A percentile compares a stretch with the other conserved stretches of the same genome.
Conservation (phyloP, 371 early-diverging fungal genomes). For the Dentiscutata heterogama region DNA sequence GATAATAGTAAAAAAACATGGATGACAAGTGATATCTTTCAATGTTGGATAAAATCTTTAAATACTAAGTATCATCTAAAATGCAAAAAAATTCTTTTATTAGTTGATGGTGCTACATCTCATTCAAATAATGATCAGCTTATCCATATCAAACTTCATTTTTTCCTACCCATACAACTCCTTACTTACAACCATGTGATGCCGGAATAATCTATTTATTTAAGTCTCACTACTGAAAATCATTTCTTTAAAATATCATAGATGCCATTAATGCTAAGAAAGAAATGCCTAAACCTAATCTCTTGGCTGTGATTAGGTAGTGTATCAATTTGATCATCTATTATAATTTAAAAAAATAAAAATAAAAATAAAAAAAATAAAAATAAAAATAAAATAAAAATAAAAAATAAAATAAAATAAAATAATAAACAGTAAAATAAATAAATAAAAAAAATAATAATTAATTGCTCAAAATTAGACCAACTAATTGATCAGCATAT, state of each 20-base stretch:
- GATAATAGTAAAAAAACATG: neutral
- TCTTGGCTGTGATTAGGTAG: neutral
- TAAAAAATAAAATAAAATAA: no score
- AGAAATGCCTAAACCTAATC: neutral
- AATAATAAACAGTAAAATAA: no score
- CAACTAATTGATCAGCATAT: no score
- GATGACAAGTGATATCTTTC: neutral
- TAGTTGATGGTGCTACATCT: slow-evolving; percentile 17
- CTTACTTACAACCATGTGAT: slow-evolving; percentile 16
- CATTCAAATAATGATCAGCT: slow-evolving; percentile 13
- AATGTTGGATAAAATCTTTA: no score
- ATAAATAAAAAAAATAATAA: no score
- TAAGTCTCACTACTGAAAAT: neutral
- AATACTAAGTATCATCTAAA: no score
- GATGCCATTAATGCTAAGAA: neutral
- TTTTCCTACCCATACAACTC: slow-evolving; percentile 14
- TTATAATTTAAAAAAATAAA: no score
- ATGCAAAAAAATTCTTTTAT: slow-evolving; percentile 4
- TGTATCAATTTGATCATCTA: no score
- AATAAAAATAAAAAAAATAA: no score
- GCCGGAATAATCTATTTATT: slow-evolving; percentile 31
- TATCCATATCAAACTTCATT: neutral
- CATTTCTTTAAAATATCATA: neutral
- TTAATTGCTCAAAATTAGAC: no score
- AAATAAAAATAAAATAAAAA: no score